These are phyloP conservation scores for Capsella rubella DNA, from an alignment of 441 rosid species.

Conservation along the genomic window DNA sequence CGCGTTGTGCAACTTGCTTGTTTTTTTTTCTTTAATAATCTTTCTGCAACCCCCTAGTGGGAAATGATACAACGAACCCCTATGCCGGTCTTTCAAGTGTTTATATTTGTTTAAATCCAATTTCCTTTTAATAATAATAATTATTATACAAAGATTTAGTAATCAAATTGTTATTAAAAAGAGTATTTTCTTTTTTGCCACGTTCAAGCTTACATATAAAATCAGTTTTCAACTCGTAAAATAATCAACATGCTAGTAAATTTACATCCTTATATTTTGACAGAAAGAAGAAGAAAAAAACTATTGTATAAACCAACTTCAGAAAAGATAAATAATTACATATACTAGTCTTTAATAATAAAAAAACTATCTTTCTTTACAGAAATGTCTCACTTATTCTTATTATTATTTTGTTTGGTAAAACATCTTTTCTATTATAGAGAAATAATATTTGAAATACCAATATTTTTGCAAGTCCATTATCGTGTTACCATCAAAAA, in stretches of 20 bases:
- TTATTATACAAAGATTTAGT: background rate
- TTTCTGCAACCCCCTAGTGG: constrained; percentile 27
- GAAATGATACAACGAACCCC: constrained; percentile 40
- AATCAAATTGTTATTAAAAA: background rate
- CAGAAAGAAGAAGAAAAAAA: too few species aligned
- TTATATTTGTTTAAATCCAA: background rate
- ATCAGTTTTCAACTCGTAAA: too few species aligned
- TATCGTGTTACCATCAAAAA: background rate
- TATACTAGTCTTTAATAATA: background rate
- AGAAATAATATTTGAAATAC: background rate
- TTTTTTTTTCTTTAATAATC: constrained; percentile 3
- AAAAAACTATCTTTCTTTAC: background rate
- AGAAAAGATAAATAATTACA: too few species aligned
- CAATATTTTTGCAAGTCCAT: background rate
- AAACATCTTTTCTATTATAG: background rate
- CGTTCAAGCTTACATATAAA: too few species aligned
- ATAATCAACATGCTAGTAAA: too few species aligned
- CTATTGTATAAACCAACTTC: too few species aligned
- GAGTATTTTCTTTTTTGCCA: background rate
- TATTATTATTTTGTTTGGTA: background rate
- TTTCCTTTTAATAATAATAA: background rate
- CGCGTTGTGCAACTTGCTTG: constrained; percentile 40
- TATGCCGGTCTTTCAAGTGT: constrained; percentile 20
- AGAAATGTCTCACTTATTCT: background rate
- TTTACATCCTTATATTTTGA: too few species aligned